Percentiles rank a stretch among this genome's conserved stretches.
phyloP scores from a whole-genome alignment of 2,329 filamentous ascomycete genomes.

The Dothistroma septosporum region DNA sequence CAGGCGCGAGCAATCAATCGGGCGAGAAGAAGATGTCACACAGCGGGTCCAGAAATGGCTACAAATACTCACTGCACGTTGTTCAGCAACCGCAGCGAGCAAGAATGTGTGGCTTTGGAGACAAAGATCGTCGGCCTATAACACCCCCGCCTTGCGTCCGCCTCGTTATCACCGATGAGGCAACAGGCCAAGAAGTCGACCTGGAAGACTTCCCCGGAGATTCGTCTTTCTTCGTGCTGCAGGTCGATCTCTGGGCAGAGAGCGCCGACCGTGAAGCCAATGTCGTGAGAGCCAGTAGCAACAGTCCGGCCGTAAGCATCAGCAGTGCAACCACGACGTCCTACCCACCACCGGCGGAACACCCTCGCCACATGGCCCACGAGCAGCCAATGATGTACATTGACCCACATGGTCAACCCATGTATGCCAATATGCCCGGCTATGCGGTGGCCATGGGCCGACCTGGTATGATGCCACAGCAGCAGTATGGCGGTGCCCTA shows the following conservation, averaged over 20 bases:
- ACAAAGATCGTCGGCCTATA: conserved; percentile 96
- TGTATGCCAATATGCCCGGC: conserved; percentile 22
- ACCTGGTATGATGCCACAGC: conserved; percentile 10
- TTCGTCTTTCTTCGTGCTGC: conserved; percentile 51
- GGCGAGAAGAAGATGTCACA: conserved; percentile 19
- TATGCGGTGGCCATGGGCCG: conserved; percentile 17
- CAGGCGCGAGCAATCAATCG: conserved; percentile 6
- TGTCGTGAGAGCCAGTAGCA: conserved; percentile 61
- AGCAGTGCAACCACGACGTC: conserved; percentile 75
- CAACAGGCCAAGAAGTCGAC: conserved; percentile 75
- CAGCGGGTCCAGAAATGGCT: conserved; percentile 16
- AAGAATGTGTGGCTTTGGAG: conserved; percentile 97
- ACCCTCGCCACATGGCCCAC: conserved; percentile 17
- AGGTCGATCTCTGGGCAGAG: conserved; percentile 65
- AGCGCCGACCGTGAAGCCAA: conserved; percentile 62
- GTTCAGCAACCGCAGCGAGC: conserved; percentile 89
- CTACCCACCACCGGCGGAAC: conserved; percentile 56
- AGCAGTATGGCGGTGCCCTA: conserved; percentile 11
- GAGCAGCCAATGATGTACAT: conserved; percentile 18
- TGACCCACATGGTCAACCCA: conserved; percentile 16
- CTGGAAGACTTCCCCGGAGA: conserved; percentile 65
- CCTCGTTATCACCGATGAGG: conserved; percentile 70
- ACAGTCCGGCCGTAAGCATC: conserved; percentile 65
- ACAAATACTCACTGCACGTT: conserved; percentile 47
- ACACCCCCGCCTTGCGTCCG: conserved; percentile 91